Base-by-base conservation (phyloP, 805 yeast species). In the Ogataea neopini region DNA sequence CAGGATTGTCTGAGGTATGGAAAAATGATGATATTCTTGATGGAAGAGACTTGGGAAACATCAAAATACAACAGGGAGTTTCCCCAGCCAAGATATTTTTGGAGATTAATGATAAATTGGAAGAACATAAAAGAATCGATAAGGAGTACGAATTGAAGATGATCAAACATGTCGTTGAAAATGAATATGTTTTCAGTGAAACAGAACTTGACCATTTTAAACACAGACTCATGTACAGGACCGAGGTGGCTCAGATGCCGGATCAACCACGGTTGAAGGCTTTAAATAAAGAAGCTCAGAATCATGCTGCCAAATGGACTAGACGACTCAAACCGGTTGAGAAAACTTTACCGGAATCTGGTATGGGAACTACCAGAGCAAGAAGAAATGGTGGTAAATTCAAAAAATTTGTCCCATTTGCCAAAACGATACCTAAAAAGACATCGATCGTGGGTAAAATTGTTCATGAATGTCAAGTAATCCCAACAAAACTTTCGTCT, bases 401-500 rank as follows among this genome's bases (percentile, higher is more conserved):
- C 43, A 60, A 58, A 45, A 71, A 83, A 59, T 79, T 73, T 51
- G 77, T 84, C n/a, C 96, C 96, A 10, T 88, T 81, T 64, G 91
- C 88, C 10, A 86, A 84, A 65, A 87, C 96, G 0, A 88, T 89
- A 47, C 96, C 96, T 0, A 90, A 83, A 62, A 87, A 88, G 59
- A 91, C 99, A 0, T 79, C 90, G 2, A 68, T 94, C 29, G 77
- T 81, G 10, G 99, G 99, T 32, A 88, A 90, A 30, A 84, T 92
- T 23, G 86, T 84, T 47, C 97, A 94, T 64, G 99, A 94, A 63
- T 91, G 97, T 66, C 88, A 86, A 58, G 83, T 88, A 17, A 79
- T 86, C 43, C 97, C 98, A 10, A 80, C 89, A 4, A 79, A 81
- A 59, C 70, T 73, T 37, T 96, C 89, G 60, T 75, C 79, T 23